These are phyloP conservation scores for Rhynchosporium graminicola DNA, from an alignment of 2,329 filamentous ascomycete species.

Conservation along the genomic window DNA sequence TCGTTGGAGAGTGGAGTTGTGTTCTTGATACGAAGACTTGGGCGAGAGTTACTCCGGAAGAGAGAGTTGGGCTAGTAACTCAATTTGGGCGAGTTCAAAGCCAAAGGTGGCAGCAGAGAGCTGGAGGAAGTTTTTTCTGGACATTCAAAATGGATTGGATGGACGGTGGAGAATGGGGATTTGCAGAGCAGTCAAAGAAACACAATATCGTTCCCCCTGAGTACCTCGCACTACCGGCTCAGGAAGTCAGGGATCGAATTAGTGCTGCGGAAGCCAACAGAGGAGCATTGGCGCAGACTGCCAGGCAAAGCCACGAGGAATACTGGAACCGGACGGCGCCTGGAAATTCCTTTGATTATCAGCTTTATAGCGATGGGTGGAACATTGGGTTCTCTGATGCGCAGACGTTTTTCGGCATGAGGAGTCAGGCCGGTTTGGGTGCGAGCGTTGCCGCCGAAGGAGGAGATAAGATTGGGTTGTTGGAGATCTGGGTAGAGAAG, in stretches of 20 bases:
- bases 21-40: constrained; percentile 55
- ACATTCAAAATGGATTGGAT: constrained; percentile 62
- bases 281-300: constrained; percentile 42
- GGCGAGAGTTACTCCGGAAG: constrained; percentile 47
- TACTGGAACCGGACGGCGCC: constrained; percentile 53
- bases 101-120: constrained; percentile 49
- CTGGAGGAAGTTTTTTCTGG: constrained; percentile 60
- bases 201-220: constrained; percentile 46
- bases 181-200: constrained; percentile 52
- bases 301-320: constrained; percentile 46
- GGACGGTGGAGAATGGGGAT: constrained; percentile 62
- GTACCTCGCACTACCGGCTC: constrained; percentile 42
- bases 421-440: constrained; percentile 40
- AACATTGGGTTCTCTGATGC: constrained; percentile 58
- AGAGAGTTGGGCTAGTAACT: constrained; percentile 46
- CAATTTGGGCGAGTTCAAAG: constrained; percentile 53
- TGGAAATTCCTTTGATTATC: constrained; percentile 51
- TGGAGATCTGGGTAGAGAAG: constrained; percentile 60
- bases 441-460: constrained; percentile 34
- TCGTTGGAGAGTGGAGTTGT: constrained; percentile 60
- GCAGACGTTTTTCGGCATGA: constrained; percentile 50
- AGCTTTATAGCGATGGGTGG: constrained; percentile 57
- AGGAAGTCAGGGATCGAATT: constrained; percentile 43
- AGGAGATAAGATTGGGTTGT: constrained; percentile 55
- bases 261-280: constrained; percentile 45